Evolutionary conservation across 2,329 filamentous ascomycete species (phyloP).

Genomic region (Pyrenophora seminiperda): DNA sequence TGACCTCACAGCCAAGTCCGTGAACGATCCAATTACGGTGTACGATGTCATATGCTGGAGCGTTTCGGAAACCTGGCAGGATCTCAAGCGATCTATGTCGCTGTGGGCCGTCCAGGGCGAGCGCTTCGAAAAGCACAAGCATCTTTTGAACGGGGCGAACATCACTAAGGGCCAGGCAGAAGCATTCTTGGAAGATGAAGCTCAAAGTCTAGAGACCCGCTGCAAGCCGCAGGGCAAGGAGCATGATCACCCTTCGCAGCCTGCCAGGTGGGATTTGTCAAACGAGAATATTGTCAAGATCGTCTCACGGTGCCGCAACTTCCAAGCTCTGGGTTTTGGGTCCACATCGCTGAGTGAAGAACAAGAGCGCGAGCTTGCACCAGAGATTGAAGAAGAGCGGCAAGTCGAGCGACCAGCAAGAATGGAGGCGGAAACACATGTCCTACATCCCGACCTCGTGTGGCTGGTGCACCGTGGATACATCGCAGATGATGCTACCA

Average conservation of each 20-base stretch:
- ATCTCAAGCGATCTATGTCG: constrained; percentile 57
- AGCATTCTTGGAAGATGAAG: constrained; percentile 62
- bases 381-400: constrained; percentile 66
- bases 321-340: constrained; percentile 36
- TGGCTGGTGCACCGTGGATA: constrained; percentile 50
- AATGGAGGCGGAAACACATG: constrained; percentile 50
- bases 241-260: neutral
- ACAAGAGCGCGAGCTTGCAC: constrained; percentile 70
- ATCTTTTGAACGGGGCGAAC: constrained; percentile 38
- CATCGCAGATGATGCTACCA: constrained; percentile 32
- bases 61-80: constrained; percentile 61
- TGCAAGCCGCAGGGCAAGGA: constrained; percentile 52
- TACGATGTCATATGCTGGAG: constrained; percentile 64
- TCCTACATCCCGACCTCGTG: constrained; percentile 52
- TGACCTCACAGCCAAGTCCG: constrained; percentile 15
- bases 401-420: constrained; percentile 58
- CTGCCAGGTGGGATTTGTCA: constrained; percentile 17
- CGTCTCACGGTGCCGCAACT: constrained; percentile 26
- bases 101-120: constrained; percentile 67
- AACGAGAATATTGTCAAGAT: constrained; percentile 30
- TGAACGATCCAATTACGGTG: constrained; percentile 49
- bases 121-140: constrained; percentile 54
- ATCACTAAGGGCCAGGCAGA: constrained; percentile 41
- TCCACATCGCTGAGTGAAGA: constrained; percentile 62
- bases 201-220: constrained; percentile 56